Conservation (phyloP, 306 rosid species). For the Macrotyloma uniflorum region DNA sequence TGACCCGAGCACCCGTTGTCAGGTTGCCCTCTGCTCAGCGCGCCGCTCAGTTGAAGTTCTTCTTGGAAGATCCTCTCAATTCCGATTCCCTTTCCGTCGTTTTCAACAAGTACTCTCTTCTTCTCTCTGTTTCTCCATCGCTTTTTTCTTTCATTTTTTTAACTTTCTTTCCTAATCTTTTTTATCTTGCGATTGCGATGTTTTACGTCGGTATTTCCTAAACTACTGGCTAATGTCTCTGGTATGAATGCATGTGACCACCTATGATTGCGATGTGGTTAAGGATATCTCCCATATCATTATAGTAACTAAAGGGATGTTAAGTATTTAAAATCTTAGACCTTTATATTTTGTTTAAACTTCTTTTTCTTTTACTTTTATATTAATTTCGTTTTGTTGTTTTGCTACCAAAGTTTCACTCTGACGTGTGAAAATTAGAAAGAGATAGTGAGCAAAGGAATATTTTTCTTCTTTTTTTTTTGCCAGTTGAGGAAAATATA, state of each 20-base stretch:
- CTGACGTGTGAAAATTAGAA: background rate
- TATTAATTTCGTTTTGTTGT: background rate
- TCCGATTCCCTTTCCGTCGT: slow-evolving; percentile 57
- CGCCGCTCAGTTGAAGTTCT: slow-evolving; percentile 80
- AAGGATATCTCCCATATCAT: background rate
- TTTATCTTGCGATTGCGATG: background rate
- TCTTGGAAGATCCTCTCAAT: slow-evolving; percentile 69
- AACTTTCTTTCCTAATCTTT: background rate
- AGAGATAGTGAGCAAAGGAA: background rate
- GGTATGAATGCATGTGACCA: background rate
- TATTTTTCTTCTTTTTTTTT: background rate
- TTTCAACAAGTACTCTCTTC: slow-evolving; percentile 64
- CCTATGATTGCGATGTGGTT: background rate
- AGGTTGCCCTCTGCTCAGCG: slow-evolving; percentile 69
- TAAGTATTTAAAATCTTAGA: background rate
- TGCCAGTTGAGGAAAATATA: background rate
- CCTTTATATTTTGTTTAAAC: background rate
- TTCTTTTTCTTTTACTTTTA: background rate
- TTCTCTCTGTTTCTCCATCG: background rate
- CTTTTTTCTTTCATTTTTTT: background rate
- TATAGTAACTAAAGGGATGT: background rate
- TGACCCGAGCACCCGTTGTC: slow-evolving; percentile 92
- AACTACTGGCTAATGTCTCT: background rate
- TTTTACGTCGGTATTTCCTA: background rate
- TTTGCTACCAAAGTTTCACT: background rate